Conservation (phyloP, 1,139 yeast species). For the Sugiyamaella xylanicola region DNA sequence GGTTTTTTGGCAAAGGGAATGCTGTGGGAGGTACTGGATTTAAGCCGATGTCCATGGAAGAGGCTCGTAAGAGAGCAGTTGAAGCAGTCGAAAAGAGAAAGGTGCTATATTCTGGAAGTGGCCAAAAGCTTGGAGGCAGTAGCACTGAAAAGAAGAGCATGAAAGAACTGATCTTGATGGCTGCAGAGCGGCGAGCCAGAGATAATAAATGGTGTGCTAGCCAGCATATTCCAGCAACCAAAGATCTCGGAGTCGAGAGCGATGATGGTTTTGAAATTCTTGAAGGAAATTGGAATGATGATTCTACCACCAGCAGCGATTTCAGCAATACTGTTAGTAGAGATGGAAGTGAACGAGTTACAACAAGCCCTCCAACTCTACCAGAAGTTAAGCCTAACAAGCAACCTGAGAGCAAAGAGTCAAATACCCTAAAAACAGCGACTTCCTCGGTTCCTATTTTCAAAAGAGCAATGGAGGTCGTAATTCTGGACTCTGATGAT, state of each 20-base stretch:
- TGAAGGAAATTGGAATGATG: not conserved
- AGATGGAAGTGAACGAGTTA: not conserved
- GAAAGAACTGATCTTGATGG: constrained; percentile 58
- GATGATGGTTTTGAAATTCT: constrained; percentile 10
- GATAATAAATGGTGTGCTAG: constrained; percentile 61
- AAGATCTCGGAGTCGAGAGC: constrained; percentile 22
- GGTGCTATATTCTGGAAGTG: constrained; percentile 31
- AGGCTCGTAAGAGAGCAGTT: constrained; percentile 27
- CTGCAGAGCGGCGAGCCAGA: constrained; percentile 64
- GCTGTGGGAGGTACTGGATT: constrained; percentile 50
- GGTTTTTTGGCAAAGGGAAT: constrained; percentile 55
- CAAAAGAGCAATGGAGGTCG: constrained; percentile 4
- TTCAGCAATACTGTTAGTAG: not conserved
- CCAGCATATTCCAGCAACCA: constrained; percentile 19
- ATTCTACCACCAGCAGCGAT: too few species aligned
- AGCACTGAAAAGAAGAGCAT: constrained; percentile 34
- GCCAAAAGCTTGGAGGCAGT: constrained; percentile 34
- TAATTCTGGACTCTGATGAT: constrained; percentile 21
- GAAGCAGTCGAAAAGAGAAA: constrained; percentile 27
- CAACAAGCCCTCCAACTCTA: too few species aligned
- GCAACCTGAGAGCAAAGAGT: too few species aligned
- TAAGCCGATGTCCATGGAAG: constrained; percentile 23
- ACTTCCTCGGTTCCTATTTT: too few species aligned
- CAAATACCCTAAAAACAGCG: too few species aligned
- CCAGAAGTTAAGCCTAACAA: too few species aligned